Conservation (phyloP, 2,329 filamentous ascomycete species). For the Emmonsia crescens region DNA sequence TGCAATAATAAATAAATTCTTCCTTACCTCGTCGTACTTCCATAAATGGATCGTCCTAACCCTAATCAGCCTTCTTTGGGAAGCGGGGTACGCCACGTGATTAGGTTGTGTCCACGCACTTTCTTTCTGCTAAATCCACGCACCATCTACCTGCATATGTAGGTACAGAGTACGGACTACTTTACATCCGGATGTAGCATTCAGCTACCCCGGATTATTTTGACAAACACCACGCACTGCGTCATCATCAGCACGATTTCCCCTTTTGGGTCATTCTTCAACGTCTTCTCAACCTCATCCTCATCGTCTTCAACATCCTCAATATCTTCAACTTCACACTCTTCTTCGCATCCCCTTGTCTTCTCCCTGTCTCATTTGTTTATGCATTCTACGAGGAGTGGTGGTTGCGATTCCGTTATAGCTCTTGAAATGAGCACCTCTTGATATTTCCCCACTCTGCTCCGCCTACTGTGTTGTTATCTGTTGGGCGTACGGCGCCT, state of each 20-base stretch:
- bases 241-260: not conserved
- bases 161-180: no score
- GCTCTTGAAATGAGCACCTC: not conserved
- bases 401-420: not conserved
- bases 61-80: not conserved
- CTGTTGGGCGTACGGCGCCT: no score
- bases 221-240: not conserved
- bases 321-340: not conserved
- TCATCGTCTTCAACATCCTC: slow-evolving; percentile 5
- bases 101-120: not conserved
- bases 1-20: not conserved
- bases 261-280: not conserved
- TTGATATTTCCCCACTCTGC: not conserved
- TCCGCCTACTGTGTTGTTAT: not conserved
- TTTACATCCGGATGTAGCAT: no score
- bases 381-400: not conserved
- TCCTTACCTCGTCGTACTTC: not conserved
- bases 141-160: no score
- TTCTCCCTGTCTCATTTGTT: not conserved
- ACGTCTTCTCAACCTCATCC: not conserved
- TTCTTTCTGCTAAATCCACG: not conserved
- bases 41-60: no score
- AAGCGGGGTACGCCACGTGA: slow-evolving; percentile 2
- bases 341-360: slow-evolving; percentile 1
- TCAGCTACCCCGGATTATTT: not conserved